phyloP scores from a whole-genome alignment of 2,329 filamentous ascomycete species.

The Gremmenia infestans region DNA sequence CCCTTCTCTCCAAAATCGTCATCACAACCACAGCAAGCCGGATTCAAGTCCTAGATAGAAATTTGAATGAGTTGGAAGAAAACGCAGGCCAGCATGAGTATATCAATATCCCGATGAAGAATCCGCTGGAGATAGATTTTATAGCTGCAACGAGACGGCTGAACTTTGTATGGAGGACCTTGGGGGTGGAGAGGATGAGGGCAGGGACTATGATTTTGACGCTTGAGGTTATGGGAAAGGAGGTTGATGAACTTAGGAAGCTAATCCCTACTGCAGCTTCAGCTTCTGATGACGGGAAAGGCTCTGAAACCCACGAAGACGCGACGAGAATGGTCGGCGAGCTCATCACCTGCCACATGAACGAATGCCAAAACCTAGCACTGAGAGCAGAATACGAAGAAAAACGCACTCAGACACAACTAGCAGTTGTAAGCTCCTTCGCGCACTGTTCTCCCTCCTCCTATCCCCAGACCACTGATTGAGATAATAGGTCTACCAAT shows the following conservation, averaged over 20 bases:
- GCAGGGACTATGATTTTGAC: not conserved
- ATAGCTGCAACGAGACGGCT: conserved; percentile 1
- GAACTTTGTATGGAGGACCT: not conserved
- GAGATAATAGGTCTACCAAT: conserved; percentile 3
- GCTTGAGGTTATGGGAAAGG: not conserved
- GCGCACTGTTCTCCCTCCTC: too few relatives aligned
- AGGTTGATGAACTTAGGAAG: not conserved
- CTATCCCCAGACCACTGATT: not conserved
- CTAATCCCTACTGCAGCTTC: not conserved
- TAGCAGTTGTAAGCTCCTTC: conserved; percentile 6
- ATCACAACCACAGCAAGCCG: not conserved
- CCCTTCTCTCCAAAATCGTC: not conserved
- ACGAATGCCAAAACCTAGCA: conserved; percentile 5
- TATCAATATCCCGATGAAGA: conserved; percentile 1
- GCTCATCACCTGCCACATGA: conserved; percentile 1
- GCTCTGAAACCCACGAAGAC: not conserved
- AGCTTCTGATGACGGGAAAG: not conserved
- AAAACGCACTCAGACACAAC: conserved; percentile 8
- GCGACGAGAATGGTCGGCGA: not conserved
- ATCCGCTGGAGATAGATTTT: conserved; percentile 10
- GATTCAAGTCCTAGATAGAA: not conserved
- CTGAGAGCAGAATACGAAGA: conserved; percentile 8
- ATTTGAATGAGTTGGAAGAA: conserved; percentile 7
- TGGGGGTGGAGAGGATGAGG: conserved; percentile 2
- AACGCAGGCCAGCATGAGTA: conserved; percentile 8